These are phyloP conservation scores for Monilinia vaccinii-corymbosi DNA, from an alignment of 2,329 filamentous ascomycete species.

Conservation along the genomic window DNA sequence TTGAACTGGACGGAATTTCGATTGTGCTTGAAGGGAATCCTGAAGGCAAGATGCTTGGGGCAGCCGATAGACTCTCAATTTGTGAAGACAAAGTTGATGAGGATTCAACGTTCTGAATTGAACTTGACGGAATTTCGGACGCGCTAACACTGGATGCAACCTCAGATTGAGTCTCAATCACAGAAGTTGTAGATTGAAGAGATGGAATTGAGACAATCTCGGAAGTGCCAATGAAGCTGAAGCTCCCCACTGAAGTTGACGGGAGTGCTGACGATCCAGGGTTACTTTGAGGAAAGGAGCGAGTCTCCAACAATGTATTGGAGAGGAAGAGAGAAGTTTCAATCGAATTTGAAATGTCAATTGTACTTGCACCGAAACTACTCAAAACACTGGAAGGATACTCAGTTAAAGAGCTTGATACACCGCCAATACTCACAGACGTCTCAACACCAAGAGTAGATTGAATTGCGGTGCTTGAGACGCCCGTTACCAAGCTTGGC, in stretches of 20 bases:
- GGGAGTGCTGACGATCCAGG: background rate
- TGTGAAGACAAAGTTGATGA: background rate
- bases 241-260: background rate
- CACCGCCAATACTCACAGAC: background rate
- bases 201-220: background rate
- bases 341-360: background rate
- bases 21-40: background rate
- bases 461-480: background rate
- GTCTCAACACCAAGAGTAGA: background rate
- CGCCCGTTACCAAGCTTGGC: background rate
- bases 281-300: background rate
- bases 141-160: background rate
- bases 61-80: background rate
- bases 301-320: background rate
- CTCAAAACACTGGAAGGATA: background rate
- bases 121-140: background rate
- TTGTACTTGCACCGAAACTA: background rate
- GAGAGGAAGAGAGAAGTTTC: background rate
- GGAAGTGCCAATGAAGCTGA: background rate
- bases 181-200: background rate
- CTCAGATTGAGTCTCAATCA: background rate
- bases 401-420: background rate
- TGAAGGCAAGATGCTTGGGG: background rate
- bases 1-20: too few relatives aligned
- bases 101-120: background rate